Conservation (phyloP, 495 filamentous ascomycete species). For the Venustampulla echinocandica region DNA sequence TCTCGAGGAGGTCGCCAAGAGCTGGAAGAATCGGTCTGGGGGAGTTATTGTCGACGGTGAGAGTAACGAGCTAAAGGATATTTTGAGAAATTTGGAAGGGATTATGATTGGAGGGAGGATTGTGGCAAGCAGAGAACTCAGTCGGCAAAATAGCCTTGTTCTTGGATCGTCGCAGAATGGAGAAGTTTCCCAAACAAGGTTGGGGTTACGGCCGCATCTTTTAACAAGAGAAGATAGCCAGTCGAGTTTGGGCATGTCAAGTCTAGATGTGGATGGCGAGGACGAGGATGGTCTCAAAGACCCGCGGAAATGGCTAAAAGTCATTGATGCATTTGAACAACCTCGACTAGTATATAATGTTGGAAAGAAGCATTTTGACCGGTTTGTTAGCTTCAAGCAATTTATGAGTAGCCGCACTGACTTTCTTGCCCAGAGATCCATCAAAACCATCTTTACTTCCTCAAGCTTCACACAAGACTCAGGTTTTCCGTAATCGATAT, state of each 20-base stretch:
- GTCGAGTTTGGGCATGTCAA: constrained; percentile 54
- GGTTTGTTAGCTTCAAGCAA: constrained; percentile 30
- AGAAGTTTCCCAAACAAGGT: constrained; percentile 17
- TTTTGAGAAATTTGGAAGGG: constrained; percentile 72
- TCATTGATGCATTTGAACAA: constrained; percentile 74
- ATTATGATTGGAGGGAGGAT: constrained; percentile 77
- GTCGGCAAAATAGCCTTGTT: constrained; percentile 51
- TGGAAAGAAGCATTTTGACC: constrained; percentile 85
- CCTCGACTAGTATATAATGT: constrained; percentile 79
- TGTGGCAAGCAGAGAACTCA: constrained; percentile 35
- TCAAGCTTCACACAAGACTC: constrained; percentile 68
- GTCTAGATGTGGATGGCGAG: constrained; percentile 48
- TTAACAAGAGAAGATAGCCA: constrained; percentile 48
- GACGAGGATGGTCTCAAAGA: constrained; percentile 52
- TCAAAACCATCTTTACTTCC: constrained; percentile 72
- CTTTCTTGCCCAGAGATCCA: constrained; percentile 33
- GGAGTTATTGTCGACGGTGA: constrained; percentile 87
- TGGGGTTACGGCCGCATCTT: constrained; percentile 34
- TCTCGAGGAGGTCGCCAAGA: constrained; percentile 79
- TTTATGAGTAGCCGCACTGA: constrained; percentile 10
- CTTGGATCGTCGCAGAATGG: constrained; percentile 23
- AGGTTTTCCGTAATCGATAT: constrained; percentile 80
- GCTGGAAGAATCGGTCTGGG: constrained; percentile 77
- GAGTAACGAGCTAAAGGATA: constrained; percentile 60
- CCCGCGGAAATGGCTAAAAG: constrained; percentile 67